Percentiles rank a stretch among this genome's conserved stretches.
phyloP scores from a whole-genome alignment of 192 early-diverging fungal genomes.

The Oehlia diaphana region DNA sequence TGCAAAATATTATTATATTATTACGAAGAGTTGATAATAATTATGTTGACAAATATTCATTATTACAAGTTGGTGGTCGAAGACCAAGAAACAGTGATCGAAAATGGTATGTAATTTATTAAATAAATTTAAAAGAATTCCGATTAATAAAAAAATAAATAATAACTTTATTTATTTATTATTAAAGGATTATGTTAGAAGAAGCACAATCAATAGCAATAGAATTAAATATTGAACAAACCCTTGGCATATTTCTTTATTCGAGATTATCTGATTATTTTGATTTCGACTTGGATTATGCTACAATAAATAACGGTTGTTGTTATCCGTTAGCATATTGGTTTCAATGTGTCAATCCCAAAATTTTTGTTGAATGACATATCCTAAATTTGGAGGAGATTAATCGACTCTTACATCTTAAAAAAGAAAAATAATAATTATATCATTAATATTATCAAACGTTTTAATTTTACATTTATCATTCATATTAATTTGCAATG shows the following conservation, averaged over 20 bases:
- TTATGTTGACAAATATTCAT: conserved; percentile 8
- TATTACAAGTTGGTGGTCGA: not conserved
- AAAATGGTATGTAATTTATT: conserved; percentile 3
- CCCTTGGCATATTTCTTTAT: conserved; percentile 6
- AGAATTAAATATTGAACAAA: conserved; percentile 7
- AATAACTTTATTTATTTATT: not conserved
- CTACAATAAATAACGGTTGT: not conserved
- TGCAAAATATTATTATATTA: not conserved
- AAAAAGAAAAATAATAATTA: too few species aligned
- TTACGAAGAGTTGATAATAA: not conserved
- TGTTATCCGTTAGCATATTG: not conserved
- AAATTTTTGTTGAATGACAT: conserved; percentile 3
- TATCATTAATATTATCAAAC: too few species aligned
- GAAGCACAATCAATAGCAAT: not conserved
- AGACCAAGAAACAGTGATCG: not conserved
- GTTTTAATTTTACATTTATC: too few species aligned
- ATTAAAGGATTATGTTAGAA: not conserved
- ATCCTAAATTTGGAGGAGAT: too few species aligned
- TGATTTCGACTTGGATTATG: conserved; percentile 5
- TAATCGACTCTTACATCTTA: too few species aligned
- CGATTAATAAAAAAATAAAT: not conserved
- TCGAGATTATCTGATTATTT: conserved; percentile 15
- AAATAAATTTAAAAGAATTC: not conserved
- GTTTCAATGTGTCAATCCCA: conserved; percentile 11
- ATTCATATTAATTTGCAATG: too few species aligned